Evolutionary conservation across 805 yeast genomes (phyloP), one percentile per base, ranked within the genome.

Genomic region (Barnettozyma salicaria): DNA sequence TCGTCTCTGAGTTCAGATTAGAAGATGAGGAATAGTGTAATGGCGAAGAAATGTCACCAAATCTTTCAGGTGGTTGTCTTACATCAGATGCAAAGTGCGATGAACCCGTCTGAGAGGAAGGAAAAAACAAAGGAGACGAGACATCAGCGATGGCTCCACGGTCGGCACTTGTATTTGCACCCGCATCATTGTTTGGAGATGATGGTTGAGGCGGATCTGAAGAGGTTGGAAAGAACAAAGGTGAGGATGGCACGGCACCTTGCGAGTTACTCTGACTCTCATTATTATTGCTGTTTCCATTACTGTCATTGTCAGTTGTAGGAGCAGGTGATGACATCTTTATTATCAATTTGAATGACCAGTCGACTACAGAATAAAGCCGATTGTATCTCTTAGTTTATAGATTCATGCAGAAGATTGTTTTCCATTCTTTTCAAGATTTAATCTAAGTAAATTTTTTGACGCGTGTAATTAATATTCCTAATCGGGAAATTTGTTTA

Each of bases 171-270:
- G 33, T 11, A 7, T 7, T 12, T 6, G 20, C 9, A 14, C 21
- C 23, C 4, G 27, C n/a, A 13, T 7, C 25, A 8, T 17, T 11
- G 6, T n/a, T 29, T 19, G 38, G 33, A 19, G 33, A 29, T 18
- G 32, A 24, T 4, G 24, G 27, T 10, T 35, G 19, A 11, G 23
- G 27, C 5, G 19, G 20, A 14, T 29, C 36, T 6, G 34, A 27
- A 4, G 36, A 27, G 22, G 40, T 21, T 11, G 74, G 67, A 52
- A 68, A 70, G 43, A 67, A 72, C 43, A 75, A 64, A 17, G 80
- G 80, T 20, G 37, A 34, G n/a, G n/a, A n/a, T n/a, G n/a, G n/a
- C n/a, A n/a, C n/a, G 43, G 37, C 8, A 30, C n/a, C n/a, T n/a
- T n/a, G n/a, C n/a, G n/a, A n/a, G n/a, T n/a, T n/a, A n/a, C n/a